Conservation (phyloP, 257 asterid genomes). For the Capsicum pubescens region DNA sequence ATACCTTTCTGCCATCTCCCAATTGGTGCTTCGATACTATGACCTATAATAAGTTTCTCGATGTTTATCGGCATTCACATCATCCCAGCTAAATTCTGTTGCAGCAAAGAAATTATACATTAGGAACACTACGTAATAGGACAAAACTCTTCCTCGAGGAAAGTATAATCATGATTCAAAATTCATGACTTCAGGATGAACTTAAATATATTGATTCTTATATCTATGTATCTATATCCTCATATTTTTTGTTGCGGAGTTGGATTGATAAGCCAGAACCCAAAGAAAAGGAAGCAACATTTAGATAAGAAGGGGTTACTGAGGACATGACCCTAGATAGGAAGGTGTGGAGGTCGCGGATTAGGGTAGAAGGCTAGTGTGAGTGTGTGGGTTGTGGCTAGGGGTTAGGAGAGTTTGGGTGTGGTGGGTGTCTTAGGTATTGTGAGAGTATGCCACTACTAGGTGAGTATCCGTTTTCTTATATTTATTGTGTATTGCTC, state of each 20-base stretch:
- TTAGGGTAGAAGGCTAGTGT: too few relatives aligned
- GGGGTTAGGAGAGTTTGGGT: too few relatives aligned
- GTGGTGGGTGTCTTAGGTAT: too few relatives aligned
- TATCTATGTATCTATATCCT: not conserved
- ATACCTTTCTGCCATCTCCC: constrained; percentile 99
- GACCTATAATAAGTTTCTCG: constrained; percentile 90
- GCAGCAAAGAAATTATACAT: constrained; percentile 6
- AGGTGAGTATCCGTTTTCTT: too few relatives aligned
- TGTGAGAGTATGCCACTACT: too few relatives aligned
- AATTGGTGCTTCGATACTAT: constrained; percentile 93
- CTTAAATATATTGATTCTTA: constrained; percentile 5
- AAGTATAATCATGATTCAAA: too few relatives aligned
- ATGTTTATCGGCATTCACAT: constrained; percentile 93
- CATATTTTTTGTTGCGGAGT: not conserved
- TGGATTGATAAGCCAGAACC: not conserved
- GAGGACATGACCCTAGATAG: too few relatives aligned
- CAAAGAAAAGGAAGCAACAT: not conserved
- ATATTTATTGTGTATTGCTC: too few relatives aligned
- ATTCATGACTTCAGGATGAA: not conserved
- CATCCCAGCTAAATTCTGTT: constrained; percentile 98
- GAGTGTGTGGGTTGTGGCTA: too few relatives aligned
- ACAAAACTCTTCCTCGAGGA: too few relatives aligned
- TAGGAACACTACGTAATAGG: not conserved
- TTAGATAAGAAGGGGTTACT: not conserved
- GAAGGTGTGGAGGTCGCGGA: too few relatives aligned